A percentile compares a stretch with the other conserved stretches of the same genome.
Evolutionary conservation across 2,329 filamentous ascomycete genomes (phyloP).

Genomic region (Trichoderma arundinaceum): DNA sequence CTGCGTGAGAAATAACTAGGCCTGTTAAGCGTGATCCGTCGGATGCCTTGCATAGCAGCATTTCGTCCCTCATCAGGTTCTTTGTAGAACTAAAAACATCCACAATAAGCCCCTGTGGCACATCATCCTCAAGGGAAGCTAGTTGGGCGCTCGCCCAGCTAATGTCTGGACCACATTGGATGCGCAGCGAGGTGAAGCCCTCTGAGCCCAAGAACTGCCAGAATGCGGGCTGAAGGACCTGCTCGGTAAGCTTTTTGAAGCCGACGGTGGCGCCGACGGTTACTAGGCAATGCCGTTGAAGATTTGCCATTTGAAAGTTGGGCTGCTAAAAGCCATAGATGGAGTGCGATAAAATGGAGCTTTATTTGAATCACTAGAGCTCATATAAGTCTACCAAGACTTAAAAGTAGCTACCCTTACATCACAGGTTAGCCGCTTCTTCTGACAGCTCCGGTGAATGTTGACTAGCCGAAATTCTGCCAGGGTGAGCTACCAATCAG

Average conservation of each 20-base stretch:
- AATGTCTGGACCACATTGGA: constrained; percentile 81
- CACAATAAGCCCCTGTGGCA: constrained; percentile 39
- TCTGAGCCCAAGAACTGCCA: constrained; percentile 62
- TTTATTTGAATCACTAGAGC: neutral
- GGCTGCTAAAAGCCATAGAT: neutral
- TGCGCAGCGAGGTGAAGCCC: constrained; percentile 71
- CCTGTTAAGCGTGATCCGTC: constrained; percentile 63
- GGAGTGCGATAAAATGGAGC: neutral
- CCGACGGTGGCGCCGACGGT: constrained; percentile 91
- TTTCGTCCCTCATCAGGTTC: constrained; percentile 51
- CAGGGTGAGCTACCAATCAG: constrained; percentile 10
- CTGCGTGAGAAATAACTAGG: constrained; percentile 86
- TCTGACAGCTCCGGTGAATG: neutral
- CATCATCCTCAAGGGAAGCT: constrained; percentile 33
- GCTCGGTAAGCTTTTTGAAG: constrained; percentile 73
- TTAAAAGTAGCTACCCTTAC: neutral
- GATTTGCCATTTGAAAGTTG: constrained; percentile 28
- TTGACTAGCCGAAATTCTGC: neutral
- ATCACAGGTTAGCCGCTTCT: neutral
- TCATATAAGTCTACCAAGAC: constrained; percentile 7
- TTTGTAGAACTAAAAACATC: constrained; percentile 43
- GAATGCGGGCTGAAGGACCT: constrained; percentile 67
- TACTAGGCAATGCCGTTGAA: constrained; percentile 69
- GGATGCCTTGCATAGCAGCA: constrained; percentile 58
- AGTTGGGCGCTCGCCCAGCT: constrained; percentile 41